A percentile compares a stretch with the other conserved stretches of the same genome.
Evolutionary conservation across 1,139 yeast genomes (phyloP).

Genomic region (Blastobotrys elegans): DNA sequence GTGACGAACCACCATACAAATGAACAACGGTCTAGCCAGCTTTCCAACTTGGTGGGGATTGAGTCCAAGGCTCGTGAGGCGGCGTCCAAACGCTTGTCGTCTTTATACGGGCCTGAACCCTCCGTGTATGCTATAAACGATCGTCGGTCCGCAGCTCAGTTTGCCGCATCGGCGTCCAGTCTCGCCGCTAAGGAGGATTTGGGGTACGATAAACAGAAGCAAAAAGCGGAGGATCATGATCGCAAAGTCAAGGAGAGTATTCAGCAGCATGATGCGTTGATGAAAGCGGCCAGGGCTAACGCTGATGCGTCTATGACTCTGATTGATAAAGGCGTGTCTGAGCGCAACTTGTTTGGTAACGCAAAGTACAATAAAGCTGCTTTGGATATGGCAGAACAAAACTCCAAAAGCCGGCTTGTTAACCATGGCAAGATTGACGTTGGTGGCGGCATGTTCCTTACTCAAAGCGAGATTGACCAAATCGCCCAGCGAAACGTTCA

Average conservation of each 20-base stretch:
- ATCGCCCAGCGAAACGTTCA: slow-evolving; percentile 79
- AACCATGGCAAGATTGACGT: slow-evolving; percentile 59
- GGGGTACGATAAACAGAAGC: background rate
- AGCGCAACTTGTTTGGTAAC: slow-evolving; percentile 34
- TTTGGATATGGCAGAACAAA: slow-evolving; percentile 60
- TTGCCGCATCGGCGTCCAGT: slow-evolving; percentile 6
- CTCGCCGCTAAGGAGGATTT: slow-evolving; percentile 5
- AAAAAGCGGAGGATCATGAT: slow-evolving; percentile 27
- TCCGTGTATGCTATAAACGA: slow-evolving; percentile 1
- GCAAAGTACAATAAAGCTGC: slow-evolving; percentile 42
- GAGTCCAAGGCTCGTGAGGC: slow-evolving; percentile 33
- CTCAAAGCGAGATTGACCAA: slow-evolving; percentile 68
- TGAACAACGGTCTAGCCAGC: slow-evolving; percentile 5
- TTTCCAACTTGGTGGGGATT: slow-evolving; percentile 23
- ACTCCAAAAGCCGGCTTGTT: slow-evolving; percentile 51
- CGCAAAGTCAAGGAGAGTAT: slow-evolving; percentile 30
- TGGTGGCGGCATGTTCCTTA: slow-evolving; percentile 85
- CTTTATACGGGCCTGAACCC: slow-evolving; percentile 20
- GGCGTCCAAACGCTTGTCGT: slow-evolving; percentile 32
- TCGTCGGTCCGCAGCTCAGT: slow-evolving; percentile 1
- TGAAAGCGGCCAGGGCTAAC: slow-evolving; percentile 31
- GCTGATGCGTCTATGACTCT: slow-evolving; percentile 31
- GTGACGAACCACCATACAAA: background rate
- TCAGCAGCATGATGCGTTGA: slow-evolving; percentile 15
- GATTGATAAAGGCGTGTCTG: slow-evolving; percentile 39